Conservation (phyloP, 257 asterid species). For the Paulownia fortunei region DNA sequence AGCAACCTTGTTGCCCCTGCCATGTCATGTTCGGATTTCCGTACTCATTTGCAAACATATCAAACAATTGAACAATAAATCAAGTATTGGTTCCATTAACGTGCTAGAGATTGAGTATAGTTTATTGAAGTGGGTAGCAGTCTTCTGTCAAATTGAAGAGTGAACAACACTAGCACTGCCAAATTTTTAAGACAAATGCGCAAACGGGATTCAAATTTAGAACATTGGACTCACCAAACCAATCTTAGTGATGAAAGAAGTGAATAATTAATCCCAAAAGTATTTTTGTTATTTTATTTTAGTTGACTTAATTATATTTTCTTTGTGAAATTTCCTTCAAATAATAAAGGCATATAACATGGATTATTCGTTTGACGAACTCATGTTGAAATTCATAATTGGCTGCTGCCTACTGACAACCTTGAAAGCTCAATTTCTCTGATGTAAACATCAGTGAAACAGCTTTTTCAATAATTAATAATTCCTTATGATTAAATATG, state of each 20-base stretch:
- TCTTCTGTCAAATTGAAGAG: too few species aligned
- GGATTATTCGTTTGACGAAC: not conserved
- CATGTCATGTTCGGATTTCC: too few species aligned
- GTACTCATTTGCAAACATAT: too few species aligned
- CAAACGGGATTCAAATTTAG: too few species aligned
- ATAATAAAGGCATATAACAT: not conserved
- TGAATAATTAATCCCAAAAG: not conserved
- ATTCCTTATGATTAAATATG: not conserved
- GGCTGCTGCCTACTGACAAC: not conserved
- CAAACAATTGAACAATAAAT: too few species aligned
- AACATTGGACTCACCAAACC: too few species aligned
- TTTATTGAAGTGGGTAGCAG: too few species aligned
- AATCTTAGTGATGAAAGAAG: not conserved
- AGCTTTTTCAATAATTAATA: not conserved
- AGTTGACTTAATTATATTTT: conserved; percentile 14
- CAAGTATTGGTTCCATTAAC: too few species aligned
- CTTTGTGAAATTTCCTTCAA: not conserved
- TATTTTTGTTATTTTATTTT: conserved; percentile 3
- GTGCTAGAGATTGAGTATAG: too few species aligned
- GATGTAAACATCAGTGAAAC: not conserved
- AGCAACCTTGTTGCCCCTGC: too few species aligned
- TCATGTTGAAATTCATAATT: conserved; percentile 17
- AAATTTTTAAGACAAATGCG: too few species aligned
- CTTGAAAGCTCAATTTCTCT: conserved; percentile 1
- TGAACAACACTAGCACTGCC: too few species aligned